Conservation (phyloP, 2,329 filamentous ascomycete genomes). For the Cladorrhinum sp. region DNA sequence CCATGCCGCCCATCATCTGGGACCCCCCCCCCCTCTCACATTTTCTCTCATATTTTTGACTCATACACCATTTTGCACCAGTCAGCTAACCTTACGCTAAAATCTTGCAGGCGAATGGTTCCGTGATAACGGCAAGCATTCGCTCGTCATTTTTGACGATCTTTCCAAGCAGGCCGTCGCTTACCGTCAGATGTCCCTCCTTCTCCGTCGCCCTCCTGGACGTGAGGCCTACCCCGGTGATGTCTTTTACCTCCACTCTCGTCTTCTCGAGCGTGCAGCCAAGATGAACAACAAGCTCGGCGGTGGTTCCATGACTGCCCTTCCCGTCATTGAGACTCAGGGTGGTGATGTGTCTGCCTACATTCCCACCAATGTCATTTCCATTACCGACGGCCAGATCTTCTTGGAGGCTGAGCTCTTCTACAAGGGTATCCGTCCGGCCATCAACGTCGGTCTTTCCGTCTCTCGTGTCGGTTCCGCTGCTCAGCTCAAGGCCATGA, state of each 20-base stretch:
- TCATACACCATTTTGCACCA: too few relatives aligned
- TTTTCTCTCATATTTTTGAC: too few relatives aligned
- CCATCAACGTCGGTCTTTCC: slow-evolving; percentile 99
- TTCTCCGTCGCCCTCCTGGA: slow-evolving; percentile 95
- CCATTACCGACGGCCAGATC: slow-evolving; percentile 99
- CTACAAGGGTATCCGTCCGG: slow-evolving; percentile 99
- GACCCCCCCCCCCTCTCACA: too few relatives aligned
- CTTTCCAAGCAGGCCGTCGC: slow-evolving; percentile 96
- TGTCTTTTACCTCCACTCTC: slow-evolving; percentile 98
- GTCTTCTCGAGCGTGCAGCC: slow-evolving; percentile 97
- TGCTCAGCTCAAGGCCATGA: slow-evolving; percentile 99
- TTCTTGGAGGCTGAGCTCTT: slow-evolving; percentile 99
- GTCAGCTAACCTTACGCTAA: too few relatives aligned
- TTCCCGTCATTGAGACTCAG: slow-evolving; percentile 98
- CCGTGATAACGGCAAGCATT: slow-evolving; percentile 81
- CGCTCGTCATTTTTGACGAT: slow-evolving; percentile 90
- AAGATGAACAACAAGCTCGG: slow-evolving; percentile 97
- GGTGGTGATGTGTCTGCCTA: slow-evolving; percentile 99
- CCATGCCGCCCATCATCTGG: too few relatives aligned
- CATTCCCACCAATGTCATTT: slow-evolving; percentile 99
- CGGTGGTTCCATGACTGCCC: slow-evolving; percentile 93
- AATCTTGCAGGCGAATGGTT: too few relatives aligned
- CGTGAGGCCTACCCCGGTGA: slow-evolving; percentile 99
- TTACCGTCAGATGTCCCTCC: slow-evolving; percentile 97
- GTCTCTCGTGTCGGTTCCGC: slow-evolving; percentile 99